These are phyloP conservation scores for Rubia yunnanensis DNA, from an alignment of 257 asterid genomes.

Conservation along the genomic window DNA sequence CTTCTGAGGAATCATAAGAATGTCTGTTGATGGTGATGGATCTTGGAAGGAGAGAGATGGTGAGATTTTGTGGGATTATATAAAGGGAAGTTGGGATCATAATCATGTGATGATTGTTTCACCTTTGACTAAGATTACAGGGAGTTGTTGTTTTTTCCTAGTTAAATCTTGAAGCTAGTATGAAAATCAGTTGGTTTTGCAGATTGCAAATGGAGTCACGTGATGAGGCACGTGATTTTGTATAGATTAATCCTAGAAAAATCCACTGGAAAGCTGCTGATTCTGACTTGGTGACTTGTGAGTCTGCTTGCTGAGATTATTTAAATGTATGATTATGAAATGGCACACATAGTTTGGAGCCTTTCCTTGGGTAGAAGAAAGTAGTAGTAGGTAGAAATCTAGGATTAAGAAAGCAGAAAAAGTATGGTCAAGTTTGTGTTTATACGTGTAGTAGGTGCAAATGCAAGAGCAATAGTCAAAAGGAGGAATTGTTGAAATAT, in stretches of 20 bases:
- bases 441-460: background rate
- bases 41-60: background rate
- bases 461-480: background rate
- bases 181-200: too few relatives aligned
- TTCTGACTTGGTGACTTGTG: background rate
- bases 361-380: background rate
- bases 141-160: conserved; percentile 1
- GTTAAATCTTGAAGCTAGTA: too few relatives aligned
- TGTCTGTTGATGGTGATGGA: background rate
- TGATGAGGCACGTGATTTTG: conserved; percentile 18
- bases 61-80: conserved; percentile 2
- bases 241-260: background rate
- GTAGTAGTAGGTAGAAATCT: background rate
- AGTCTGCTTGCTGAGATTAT: background rate
- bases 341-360: background rate
- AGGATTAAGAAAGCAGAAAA: background rate
- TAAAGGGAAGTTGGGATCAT: conserved; percentile 13
- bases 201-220: conserved; percentile 12
- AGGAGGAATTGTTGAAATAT: background rate
- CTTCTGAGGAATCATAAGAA: background rate
- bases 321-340: background rate
- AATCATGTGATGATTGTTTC: conserved; percentile 32
- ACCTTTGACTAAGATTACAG: conserved; percentile 12
- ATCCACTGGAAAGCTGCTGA: background rate
- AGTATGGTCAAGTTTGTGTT: background rate